Evolutionary conservation across 176 grass and related monocot species (phyloP).

Genomic region (Calamus simplicifolius): DNA sequence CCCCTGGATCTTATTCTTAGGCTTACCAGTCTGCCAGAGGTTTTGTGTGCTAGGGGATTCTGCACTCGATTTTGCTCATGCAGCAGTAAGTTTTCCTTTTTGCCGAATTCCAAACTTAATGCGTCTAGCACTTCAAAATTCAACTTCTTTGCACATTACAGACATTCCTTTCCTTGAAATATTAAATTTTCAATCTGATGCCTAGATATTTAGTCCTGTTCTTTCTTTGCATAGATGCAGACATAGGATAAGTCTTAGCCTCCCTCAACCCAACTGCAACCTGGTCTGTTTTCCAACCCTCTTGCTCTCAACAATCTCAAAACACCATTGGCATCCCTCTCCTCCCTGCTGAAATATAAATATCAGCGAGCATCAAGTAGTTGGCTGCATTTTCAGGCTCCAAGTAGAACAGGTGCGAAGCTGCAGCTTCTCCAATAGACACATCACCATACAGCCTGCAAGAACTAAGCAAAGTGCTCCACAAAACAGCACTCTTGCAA

Average conservation of each 20-base stretch:
- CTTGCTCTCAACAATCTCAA: slow-evolving; percentile 26
- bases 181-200: too few species aligned
- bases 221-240: too few species aligned
- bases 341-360: slow-evolving; percentile 63
- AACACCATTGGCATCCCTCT: slow-evolving; percentile 32
- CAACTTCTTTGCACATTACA: too few species aligned
- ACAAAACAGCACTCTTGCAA: slow-evolving; percentile 22
- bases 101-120: too few species aligned
- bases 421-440: slow-evolving; percentile 45
- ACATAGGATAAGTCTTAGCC: not conserved
- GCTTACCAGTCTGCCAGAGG: too few species aligned
- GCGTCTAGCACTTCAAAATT: too few species aligned
- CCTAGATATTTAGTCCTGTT: too few species aligned
- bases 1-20: too few species aligned
- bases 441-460: slow-evolving; percentile 38
- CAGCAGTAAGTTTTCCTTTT: too few species aligned
- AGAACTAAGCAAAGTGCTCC: slow-evolving; percentile 54
- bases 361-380: slow-evolving; percentile 69
- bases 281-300: slow-evolving; percentile 31
- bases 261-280: slow-evolving; percentile 52
- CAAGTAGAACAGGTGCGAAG: slow-evolving; percentile 36
- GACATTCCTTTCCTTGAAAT: too few species aligned
- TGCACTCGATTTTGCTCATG: too few species aligned
- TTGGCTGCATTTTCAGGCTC: slow-evolving; percentile 59
- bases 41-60: too few species aligned